Base-by-base conservation (phyloP, 495 filamentous ascomycete genomes). In the Aspergillus biplanus region DNA sequence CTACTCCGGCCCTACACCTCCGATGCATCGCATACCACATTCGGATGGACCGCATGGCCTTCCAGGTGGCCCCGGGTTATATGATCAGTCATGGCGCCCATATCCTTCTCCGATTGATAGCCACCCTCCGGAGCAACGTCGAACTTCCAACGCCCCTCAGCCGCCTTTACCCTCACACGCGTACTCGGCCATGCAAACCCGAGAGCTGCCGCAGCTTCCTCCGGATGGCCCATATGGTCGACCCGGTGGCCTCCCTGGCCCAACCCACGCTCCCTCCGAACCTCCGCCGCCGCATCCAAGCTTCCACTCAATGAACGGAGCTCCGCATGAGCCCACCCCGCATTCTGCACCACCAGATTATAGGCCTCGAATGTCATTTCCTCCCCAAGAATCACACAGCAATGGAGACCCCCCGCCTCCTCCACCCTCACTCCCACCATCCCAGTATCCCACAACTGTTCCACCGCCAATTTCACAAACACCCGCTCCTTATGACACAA, bases 171-270 rank as follows among this genome's bases (percentile, higher is more conserved):
- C 72, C 13, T 65, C 75, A 6, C 71, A 70, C 64, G 69, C 61
- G 35, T 79, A 78, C 53, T 67, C 69, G 6, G 67, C 68, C 7
- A 73, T 73, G 18, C 71, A 70, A 12, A 73, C 69, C 55, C 76
- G 78, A 44, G 76, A 80, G 53, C 67, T 81, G 6, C 78, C 79
- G n/a, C 76, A 79, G 50, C 66, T 75, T 12, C 70, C 77, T 2
- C 67, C 64, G 3, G 75, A 79, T 52, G 72, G 72, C 11, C 74
- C 74, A 7, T 81, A 78, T 62, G 64, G 56, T 31, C 78, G 78
- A 48, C 69, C 75, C 4, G 72, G 63, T 59, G 73, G 73, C 53
- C 47, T 80, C 39, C 72, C 76, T 9, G 68, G 67, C 13, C 69
- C 77, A 21, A 54, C 67, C 21, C 75, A 72, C 58, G 61, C 76